A percentile compares a stretch with the other conserved stretches of the same genome.
phyloP scores from a whole-genome alignment of 2,329 filamentous ascomycete genomes.

The Aspergillus sp. region DNA sequence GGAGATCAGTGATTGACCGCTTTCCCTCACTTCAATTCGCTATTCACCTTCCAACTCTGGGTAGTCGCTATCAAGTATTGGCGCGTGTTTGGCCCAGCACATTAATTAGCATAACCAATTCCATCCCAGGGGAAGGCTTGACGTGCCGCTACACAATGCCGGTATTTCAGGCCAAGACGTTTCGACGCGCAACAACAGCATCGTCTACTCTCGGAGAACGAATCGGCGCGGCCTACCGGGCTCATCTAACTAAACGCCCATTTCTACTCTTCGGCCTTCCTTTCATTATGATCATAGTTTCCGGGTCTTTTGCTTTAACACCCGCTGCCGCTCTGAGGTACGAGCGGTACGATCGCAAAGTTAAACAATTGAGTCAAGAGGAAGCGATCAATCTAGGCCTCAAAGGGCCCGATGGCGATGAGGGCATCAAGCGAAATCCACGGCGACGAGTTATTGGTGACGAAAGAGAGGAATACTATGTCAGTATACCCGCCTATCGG shows the following conservation, averaged over 20 bases:
- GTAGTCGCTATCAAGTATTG: neutral
- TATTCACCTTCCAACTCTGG: neutral
- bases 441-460: slow-evolving; percentile 45
- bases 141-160: slow-evolving; percentile 50
- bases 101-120: neutral
- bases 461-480: slow-evolving; percentile 52
- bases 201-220: slow-evolving; percentile 62
- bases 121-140: neutral
- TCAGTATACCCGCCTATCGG: slow-evolving; percentile 23
- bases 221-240: slow-evolving; percentile 75
- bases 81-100: neutral
- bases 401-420: slow-evolving; percentile 68
- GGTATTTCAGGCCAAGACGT: slow-evolving; percentile 70
- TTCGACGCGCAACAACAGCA: slow-evolving; percentile 57
- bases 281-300: slow-evolving; percentile 86
- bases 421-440: slow-evolving; percentile 66
- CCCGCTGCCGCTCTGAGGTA: slow-evolving; percentile 92
- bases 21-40: neutral
- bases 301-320: slow-evolving; percentile 89
- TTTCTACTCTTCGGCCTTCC: slow-evolving; percentile 93
- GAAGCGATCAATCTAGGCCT: slow-evolving; percentile 79
- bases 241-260: slow-evolving; percentile 72
- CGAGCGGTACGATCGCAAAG: slow-evolving; percentile 87
- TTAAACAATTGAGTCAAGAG: slow-evolving; percentile 79
- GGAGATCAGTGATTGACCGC: neutral